Evolutionary conservation across 1,284 basidiomycete genomes (phyloP).

Genomic region (Apiotrichum porosum): DNA sequence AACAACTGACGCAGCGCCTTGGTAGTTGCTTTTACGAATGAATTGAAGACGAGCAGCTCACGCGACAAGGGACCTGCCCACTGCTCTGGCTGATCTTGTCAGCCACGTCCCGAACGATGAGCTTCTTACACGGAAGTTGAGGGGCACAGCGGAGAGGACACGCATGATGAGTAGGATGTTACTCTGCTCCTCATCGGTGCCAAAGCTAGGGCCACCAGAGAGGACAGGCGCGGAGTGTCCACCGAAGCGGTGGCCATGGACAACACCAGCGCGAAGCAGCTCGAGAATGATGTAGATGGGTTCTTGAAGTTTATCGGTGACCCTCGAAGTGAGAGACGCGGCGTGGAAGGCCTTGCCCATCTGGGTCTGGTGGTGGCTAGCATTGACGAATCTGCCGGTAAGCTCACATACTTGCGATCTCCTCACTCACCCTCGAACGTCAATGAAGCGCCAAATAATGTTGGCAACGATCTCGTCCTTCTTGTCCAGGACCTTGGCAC

Average conservation of each 20-base stretch:
- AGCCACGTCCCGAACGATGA: neutral
- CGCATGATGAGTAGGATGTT: slow-evolving; percentile 95
- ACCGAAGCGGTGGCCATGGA: slow-evolving; percentile 90
- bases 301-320: slow-evolving; percentile 99
- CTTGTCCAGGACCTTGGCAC: slow-evolving; percentile 82
- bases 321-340: slow-evolving; percentile 67
- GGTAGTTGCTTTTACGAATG: slow-evolving; percentile 84
- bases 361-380: slow-evolving; percentile 77
- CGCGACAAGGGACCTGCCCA: slow-evolving; percentile 94
- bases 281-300: slow-evolving; percentile 88
- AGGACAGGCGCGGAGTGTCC: slow-evolving; percentile 60
- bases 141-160: slow-evolving; percentile 84
- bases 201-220: slow-evolving; percentile 92
- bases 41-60: slow-evolving; percentile 96
- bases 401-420: neutral
- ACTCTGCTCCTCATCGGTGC: slow-evolving; percentile 80
- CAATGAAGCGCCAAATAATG: slow-evolving; percentile 96
- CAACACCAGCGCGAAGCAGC: slow-evolving; percentile 85
- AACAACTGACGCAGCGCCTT: slow-evolving; percentile 83
- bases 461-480: slow-evolving; percentile 99
- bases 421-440: slow-evolving; percentile 73
- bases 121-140: slow-evolving; percentile 76
- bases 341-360: slow-evolving; percentile 85
- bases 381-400: slow-evolving; percentile 66
- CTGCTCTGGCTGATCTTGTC: slow-evolving; percentile 59